A percentile compares a stretch with the other conserved stretches of the same genome.
These are phyloP conservation scores for Kazachstania martiniae DNA, from an alignment of 805 yeast species.

Conservation along the genomic window DNA sequence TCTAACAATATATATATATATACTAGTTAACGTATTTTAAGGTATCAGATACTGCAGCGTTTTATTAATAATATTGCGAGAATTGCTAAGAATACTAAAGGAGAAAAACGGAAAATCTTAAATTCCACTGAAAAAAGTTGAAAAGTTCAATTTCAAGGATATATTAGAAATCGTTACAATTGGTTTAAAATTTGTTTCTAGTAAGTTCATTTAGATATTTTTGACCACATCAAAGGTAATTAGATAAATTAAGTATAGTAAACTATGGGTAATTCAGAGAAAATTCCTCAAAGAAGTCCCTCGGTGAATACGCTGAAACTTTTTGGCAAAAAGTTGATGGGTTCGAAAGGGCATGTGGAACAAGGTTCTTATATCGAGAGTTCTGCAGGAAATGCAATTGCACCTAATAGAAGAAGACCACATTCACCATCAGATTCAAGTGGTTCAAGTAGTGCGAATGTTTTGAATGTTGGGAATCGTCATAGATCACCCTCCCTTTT, in stretches of 20 bases:
- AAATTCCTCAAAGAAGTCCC: conserved; percentile 3
- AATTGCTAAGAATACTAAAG: too few relatives aligned
- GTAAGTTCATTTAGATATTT: too few relatives aligned
- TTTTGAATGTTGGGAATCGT: conserved; percentile 1
- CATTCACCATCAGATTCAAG: conserved; percentile 1
- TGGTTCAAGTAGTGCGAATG: not conserved
- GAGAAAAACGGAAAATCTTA: too few relatives aligned
- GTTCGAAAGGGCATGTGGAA: conserved; percentile 5
- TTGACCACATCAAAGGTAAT: too few relatives aligned
- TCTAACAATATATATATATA: too few relatives aligned
- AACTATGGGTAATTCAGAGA: conserved; percentile 3
- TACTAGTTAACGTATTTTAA: too few relatives aligned
- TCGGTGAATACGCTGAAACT: conserved; percentile 7
- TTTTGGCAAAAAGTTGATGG: conserved; percentile 8
- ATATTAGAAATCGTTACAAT: too few relatives aligned
- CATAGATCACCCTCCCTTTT: conserved; percentile 18
- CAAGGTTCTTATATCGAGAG: conserved; percentile 1
- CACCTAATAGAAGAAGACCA: conserved; percentile 7
- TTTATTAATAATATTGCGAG: too few relatives aligned
- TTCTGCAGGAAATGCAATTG: conserved; percentile 2
- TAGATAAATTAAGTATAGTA: too few relatives aligned
- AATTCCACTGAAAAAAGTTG: too few relatives aligned
- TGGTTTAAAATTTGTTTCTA: not conserved
- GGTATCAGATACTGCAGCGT: too few relatives aligned
- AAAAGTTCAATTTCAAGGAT: too few relatives aligned